phyloP scores from a whole-genome alignment of 192 early-diverging fungal species.

The Physocladia obscura region DNA sequence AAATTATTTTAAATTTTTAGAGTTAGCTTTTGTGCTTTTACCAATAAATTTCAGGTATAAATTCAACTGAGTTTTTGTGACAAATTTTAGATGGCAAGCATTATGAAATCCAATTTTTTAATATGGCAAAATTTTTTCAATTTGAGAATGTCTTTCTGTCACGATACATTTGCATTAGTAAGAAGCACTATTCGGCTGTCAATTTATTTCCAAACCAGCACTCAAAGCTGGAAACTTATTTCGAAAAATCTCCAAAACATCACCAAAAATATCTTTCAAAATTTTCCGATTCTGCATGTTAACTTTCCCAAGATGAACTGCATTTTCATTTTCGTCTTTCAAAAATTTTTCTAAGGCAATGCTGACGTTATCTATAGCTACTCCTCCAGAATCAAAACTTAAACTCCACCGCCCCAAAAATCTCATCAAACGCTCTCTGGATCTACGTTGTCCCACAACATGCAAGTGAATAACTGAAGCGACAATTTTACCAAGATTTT shows the following conservation, averaged over 20 bases:
- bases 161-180: too few relatives aligned
- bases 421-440: slow-evolving; percentile 18
- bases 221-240: slow-evolving; percentile 5
- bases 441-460: neutral
- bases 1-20: too few relatives aligned
- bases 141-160: too few relatives aligned
- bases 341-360: neutral
- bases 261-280: neutral
- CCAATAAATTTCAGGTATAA: too few relatives aligned
- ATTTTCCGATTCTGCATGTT: neutral
- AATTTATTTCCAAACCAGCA: too few relatives aligned
- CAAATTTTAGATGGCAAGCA: too few relatives aligned
- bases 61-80: too few relatives aligned
- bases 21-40: too few relatives aligned
- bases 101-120: too few relatives aligned
- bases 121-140: too few relatives aligned
- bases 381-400: neutral
- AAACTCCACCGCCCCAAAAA: slow-evolving; percentile 1
- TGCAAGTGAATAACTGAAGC: slow-evolving; percentile 9
- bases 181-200: too few relatives aligned
- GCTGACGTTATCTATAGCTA: neutral
- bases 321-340: neutral
- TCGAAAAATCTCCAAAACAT: slow-evolving; percentile 9
- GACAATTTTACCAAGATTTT: neutral
- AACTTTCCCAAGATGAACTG: neutral